Evolutionary conservation across 805 yeast genomes (phyloP).

Genomic region (Nakazawaea populi): DNA sequence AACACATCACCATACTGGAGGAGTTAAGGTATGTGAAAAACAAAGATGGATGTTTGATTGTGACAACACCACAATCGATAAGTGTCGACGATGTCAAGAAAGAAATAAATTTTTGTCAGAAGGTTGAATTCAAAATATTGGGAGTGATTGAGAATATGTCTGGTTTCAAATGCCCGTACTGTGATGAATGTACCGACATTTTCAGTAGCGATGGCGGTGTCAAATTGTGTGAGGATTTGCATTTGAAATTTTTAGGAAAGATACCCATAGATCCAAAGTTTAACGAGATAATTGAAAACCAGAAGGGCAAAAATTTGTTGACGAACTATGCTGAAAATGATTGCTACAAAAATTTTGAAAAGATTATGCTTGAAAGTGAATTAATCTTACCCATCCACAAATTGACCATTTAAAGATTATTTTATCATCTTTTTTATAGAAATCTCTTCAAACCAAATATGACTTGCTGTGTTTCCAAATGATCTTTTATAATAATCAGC

Average conservation of each 20-base stretch:
- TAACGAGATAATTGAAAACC: constrained; percentile 79
- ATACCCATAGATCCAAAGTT: constrained; percentile 93
- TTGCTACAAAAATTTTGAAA: constrained; percentile 37
- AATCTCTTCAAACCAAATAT: constrained; percentile 5
- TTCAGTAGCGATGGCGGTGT: constrained; percentile 93
- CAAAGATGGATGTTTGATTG: constrained; percentile 91
- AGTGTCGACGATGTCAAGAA: constrained; percentile 93
- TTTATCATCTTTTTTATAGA: background rate
- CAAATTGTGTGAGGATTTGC: constrained; percentile 53
- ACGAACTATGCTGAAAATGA: constrained; percentile 31
- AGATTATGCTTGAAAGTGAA: constrained; percentile 27
- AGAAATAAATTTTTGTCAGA: constrained; percentile 86
- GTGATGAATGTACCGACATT: constrained; percentile 87
- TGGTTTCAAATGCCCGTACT: constrained; percentile 92
- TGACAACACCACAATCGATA: constrained; percentile 93
- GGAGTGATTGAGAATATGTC: constrained; percentile 96
- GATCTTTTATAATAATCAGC: constrained; percentile 9
- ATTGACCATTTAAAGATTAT: background rate
- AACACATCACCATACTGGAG: constrained; percentile 95
- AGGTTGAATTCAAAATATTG: constrained; percentile 71
- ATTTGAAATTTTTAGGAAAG: constrained; percentile 70
- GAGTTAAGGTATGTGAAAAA: constrained; percentile 60
- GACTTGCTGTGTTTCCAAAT: background rate
- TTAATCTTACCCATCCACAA: background rate
- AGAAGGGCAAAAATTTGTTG: constrained; percentile 32